A percentile compares a stretch with the other conserved stretches of the same genome.
These are phyloP conservation scores for Tylopilus felleus DNA, from an alignment of 768 basidiomycete genomes.

Conservation along the genomic window DNA sequence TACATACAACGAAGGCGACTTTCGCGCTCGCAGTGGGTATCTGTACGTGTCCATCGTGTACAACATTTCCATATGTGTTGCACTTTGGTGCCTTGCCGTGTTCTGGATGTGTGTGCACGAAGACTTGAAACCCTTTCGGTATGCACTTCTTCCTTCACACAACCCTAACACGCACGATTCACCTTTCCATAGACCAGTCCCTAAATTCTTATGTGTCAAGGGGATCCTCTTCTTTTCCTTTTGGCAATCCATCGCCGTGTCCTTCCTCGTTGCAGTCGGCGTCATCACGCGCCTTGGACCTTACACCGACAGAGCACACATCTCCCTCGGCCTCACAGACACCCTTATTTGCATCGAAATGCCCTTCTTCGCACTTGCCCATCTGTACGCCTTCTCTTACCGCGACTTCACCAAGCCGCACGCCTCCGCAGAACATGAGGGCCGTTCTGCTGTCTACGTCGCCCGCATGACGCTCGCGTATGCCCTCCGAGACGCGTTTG, in stretches of 20 bases:
- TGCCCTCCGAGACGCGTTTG: constrained; percentile 87
- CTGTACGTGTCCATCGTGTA: constrained; percentile 87
- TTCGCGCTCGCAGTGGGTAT: constrained; percentile 83
- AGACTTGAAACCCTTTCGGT: constrained; percentile 89
- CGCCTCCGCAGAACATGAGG: constrained; percentile 16
- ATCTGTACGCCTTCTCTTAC: constrained; percentile 92
- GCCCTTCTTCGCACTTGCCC: constrained; percentile 94
- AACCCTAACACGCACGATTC: neutral
- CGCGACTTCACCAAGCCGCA: constrained; percentile 72
- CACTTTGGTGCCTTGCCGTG: constrained; percentile 88
- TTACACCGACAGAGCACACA: constrained; percentile 84
- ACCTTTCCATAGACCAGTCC: constrained; percentile 61
- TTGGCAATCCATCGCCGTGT: constrained; percentile 90
- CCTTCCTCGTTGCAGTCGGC: constrained; percentile 81
- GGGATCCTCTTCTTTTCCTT: constrained; percentile 98
- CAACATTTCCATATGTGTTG: constrained; percentile 76
- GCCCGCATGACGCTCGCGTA: constrained; percentile 88
- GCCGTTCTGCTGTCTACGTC: constrained; percentile 48
- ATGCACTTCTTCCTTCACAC: constrained; percentile 15
- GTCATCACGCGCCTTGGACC: constrained; percentile 78
- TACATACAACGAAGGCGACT: constrained; percentile 87
- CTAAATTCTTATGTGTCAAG: constrained; percentile 98
- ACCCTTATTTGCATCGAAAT: constrained; percentile 94
- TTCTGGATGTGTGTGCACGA: constrained; percentile 93
- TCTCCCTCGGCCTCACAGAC: constrained; percentile 88